Evolutionary conservation across 768 basidiomycete species (phyloP), one percentile per base, ranked within the genome.

Genomic region (Daedaleopsis sinensis): DNA sequence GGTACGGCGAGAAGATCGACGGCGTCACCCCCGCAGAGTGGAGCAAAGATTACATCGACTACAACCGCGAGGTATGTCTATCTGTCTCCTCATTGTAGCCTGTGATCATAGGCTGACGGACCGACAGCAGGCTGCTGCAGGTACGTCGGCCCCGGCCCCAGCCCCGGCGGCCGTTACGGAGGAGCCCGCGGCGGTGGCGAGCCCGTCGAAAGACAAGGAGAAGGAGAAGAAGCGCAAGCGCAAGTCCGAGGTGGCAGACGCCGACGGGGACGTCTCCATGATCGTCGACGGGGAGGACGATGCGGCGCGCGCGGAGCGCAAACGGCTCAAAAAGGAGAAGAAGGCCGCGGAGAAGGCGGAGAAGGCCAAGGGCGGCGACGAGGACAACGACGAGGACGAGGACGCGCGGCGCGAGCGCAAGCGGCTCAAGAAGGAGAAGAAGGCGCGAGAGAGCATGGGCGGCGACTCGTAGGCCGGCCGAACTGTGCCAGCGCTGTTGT

Each of bases 1-100:
- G 94, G 77, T 91, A 94, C 73, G 97, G 97, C 21, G 89, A 96
- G 74, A 89, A 90, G 70, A 84, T 93, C 53, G 87, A 91, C 1
- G 84, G 39, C 39, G 39, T 88, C 48, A 99, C 97, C 0, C 97
- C 97, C 19, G 78, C 86, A 15, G 88, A 91, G 55, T 98, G 97
- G 97, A 91, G 84, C 70, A 84, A 87, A 61, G 93, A 94, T 70
- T 98, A 99, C 73, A 84, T 96, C 55, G 97, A 99, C 73, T 98
- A 96, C 75, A 89, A 82, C 64, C 87, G 90, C 49, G 90, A 90
- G 55, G 83, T 81, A 57, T 21, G 62, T 61, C 36, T 15, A 53
- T 56, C n/a, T 36, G 7, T 52, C 39, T 42, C 43, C 47, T 13
- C 59, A 61, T 65, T 43, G 6, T 19, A 23, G 27, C 10, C 12